phyloP scores from a whole-genome alignment of 768 basidiomycete species.

The Lanmaoa rubissima region DNA sequence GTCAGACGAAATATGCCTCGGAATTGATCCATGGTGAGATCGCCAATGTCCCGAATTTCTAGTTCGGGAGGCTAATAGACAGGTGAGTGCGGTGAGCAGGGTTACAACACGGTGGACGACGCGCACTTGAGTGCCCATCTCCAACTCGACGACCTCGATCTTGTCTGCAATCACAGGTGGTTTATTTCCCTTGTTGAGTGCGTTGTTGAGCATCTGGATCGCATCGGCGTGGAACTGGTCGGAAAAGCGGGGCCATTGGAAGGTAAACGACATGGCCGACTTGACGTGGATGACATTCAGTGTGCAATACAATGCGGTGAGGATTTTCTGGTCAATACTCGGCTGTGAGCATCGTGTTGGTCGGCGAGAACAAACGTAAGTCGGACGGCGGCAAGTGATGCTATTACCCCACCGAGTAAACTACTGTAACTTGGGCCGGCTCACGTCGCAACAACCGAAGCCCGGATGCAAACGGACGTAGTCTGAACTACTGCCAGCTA shows the following conservation, averaged over 20 bases:
- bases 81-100: background rate
- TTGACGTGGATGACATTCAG: background rate
- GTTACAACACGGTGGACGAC: background rate
- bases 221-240: conserved; percentile 97
- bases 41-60: conserved; percentile 96
- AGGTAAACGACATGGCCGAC: conserved; percentile 75
- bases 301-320: background rate
- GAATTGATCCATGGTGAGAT: conserved; percentile 93
- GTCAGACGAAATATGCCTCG: conserved; percentile 95
- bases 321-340: conserved; percentile 1
- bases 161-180: conserved; percentile 96
- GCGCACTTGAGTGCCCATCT: conserved; percentile 94
- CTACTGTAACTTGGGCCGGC: background rate
- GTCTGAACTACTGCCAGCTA: background rate
- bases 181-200: conserved; percentile 95
- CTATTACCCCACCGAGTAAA: background rate
- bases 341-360: conserved; percentile 22
- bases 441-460: conserved; percentile 3
- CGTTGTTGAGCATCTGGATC: conserved; percentile 94
- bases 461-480: background rate
- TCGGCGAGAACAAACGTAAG: conserved; percentile 17
- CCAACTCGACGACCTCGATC: conserved; percentile 97
- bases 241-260: conserved; percentile 96
- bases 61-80: conserved; percentile 85
- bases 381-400: background rate